A percentile compares a stretch with the other conserved stretches of the same genome.
These are phyloP conservation scores for Leccinum broughii DNA, from an alignment of 768 basidiomycete species.

Conservation along the genomic window DNA sequence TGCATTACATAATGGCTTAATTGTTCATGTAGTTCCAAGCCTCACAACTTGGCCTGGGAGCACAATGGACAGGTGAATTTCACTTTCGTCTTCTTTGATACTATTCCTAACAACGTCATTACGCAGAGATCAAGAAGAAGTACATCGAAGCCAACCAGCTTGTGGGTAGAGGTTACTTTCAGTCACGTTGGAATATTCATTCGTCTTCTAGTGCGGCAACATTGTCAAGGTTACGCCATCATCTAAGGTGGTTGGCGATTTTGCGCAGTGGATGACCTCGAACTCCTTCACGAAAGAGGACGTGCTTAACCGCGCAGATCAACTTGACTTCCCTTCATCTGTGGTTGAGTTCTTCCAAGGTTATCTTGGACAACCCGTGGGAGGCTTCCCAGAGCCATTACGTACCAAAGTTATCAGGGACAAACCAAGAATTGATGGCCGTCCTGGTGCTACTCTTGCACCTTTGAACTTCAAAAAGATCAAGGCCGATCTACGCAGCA, in stretches of 20 bases:
- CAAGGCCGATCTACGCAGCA: conserved; percentile 88
- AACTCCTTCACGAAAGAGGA: conserved; percentile 87
- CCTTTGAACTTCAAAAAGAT: conserved; percentile 96
- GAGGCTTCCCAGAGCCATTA: conserved; percentile 97
- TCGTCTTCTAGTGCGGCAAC: conserved; percentile 75
- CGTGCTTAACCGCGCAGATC: conserved; percentile 81
- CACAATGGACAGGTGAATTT: conserved; percentile 83
- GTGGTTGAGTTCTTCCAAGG: conserved; percentile 99
- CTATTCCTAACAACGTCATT: conserved; percentile 9
- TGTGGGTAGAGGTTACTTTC: conserved; percentile 45
- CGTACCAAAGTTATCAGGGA: conserved; percentile 90
- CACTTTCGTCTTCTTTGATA: conserved; percentile 9
- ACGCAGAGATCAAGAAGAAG: conserved; percentile 90
- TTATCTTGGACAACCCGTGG: conserved; percentile 95
- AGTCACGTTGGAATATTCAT: conserved; percentile 3
- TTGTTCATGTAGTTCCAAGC: conserved; percentile 84
- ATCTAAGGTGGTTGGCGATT: conserved; percentile 98
- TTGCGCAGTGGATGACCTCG: conserved; percentile 99
- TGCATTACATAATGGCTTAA: conserved; percentile 22
- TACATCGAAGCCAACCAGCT: conserved; percentile 98
- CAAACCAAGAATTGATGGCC: conserved; percentile 89
- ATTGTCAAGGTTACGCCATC: conserved; percentile 99
- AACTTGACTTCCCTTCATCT: conserved; percentile 96
- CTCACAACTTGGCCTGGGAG: conserved; percentile 92
- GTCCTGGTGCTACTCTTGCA: conserved; percentile 85